Percentiles rank a stretch among this genome's conserved stretches.
Evolutionary conservation across 768 basidiomycete species (phyloP).

Genomic region (Cantharellus anzutake): DNA sequence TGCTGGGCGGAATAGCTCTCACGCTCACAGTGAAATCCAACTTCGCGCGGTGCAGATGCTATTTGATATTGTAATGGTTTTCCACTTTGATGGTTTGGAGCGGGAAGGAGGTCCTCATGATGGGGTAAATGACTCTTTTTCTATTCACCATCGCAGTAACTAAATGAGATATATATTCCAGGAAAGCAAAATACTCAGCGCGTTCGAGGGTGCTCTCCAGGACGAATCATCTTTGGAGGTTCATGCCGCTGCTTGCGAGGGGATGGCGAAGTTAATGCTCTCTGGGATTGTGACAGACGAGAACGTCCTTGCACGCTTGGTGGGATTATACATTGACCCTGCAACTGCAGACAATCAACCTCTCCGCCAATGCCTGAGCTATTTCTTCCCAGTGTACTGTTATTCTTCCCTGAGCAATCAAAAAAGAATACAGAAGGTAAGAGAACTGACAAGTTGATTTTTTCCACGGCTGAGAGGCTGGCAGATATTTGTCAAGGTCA

Average conservation of each 20-base stretch:
- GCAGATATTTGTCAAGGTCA: slow-evolving; percentile 22
- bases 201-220: slow-evolving; percentile 31
- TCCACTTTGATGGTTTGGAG: slow-evolving; percentile 47
- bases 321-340: slow-evolving; percentile 55
- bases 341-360: slow-evolving; percentile 65
- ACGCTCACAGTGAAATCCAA: slow-evolving; percentile 15
- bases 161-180: slow-evolving; percentile 8
- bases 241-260: slow-evolving; percentile 54
- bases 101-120: slow-evolving; percentile 15
- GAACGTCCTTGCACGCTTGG: slow-evolving; percentile 35
- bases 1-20: slow-evolving; percentile 41
- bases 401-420: slow-evolving; percentile 66
- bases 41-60: slow-evolving; percentile 42
- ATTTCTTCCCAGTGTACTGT: slow-evolving; percentile 76
- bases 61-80: slow-evolving; percentile 76
- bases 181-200: slow-evolving; percentile 45
- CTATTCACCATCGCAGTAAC: not conserved
- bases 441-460: slow-evolving; percentile 16
- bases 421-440: slow-evolving; percentile 38
- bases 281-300: slow-evolving; percentile 57
- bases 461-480: not conserved
- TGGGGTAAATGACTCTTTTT: not conserved
- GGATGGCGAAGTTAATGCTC: slow-evolving; percentile 72
- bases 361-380: slow-evolving; percentile 67
- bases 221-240: slow-evolving; percentile 39